Conservation (phyloP, 75 land plant genomes). For the Selaginella tamariscina region DNA sequence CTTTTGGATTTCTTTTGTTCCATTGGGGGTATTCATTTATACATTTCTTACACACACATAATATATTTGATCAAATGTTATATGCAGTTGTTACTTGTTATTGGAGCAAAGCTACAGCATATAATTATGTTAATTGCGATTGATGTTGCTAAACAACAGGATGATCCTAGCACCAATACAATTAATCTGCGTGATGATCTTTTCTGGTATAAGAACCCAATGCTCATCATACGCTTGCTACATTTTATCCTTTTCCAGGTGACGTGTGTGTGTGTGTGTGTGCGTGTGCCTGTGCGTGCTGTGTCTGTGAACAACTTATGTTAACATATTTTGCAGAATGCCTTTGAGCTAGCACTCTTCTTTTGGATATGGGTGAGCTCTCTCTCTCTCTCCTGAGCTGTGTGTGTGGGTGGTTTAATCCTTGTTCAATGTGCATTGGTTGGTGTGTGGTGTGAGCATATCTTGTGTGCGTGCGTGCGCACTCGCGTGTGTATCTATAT, state of each 20-base stretch:
- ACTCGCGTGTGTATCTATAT: too few relatives aligned
- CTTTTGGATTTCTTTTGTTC: slow-evolving; percentile 53
- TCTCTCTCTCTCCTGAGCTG: too few relatives aligned
- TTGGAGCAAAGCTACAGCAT: slow-evolving; percentile 78
- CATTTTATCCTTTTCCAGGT: slow-evolving; percentile 84
- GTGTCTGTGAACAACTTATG: neutral
- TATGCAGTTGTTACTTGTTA: slow-evolving; percentile 49
- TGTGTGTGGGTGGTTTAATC: neutral
- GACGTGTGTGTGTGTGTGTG: neutral
- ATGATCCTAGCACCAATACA: slow-evolving; percentile 48
- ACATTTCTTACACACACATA: too few relatives aligned
- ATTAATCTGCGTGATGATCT: slow-evolving; percentile 44
- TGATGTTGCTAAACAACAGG: slow-evolving; percentile 3
- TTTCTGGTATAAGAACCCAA: slow-evolving; percentile 73
- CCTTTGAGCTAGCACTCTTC: slow-evolving; percentile 80
- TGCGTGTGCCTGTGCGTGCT: too few relatives aligned
- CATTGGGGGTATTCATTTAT: slow-evolving; percentile 45
- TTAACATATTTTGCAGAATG: slow-evolving; percentile 39
- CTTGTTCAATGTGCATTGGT: slow-evolving; percentile 10
- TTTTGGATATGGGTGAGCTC: slow-evolving; percentile 85
- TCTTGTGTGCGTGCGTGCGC: too few relatives aligned
- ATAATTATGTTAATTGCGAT: slow-evolving; percentile 53
- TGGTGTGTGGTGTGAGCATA: too few relatives aligned
- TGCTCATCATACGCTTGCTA: slow-evolving; percentile 43
- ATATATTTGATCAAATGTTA: neutral